These are phyloP conservation scores for Cylindrodendrum hubeiense DNA, from an alignment of 2,329 filamentous ascomycete genomes.

Conservation along the genomic window DNA sequence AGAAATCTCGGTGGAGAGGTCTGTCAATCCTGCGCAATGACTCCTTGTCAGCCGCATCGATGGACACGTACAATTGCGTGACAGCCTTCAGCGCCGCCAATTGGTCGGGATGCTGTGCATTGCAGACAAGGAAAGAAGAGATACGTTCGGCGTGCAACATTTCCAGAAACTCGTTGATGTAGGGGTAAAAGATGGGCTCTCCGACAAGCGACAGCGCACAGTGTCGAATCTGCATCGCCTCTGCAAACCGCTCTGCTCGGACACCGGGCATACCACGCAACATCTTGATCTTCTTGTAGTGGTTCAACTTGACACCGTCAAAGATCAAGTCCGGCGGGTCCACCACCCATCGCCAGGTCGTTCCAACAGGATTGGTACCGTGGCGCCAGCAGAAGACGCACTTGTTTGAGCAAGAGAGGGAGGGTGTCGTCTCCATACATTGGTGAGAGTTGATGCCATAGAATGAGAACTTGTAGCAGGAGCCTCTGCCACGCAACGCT, in stretches of 20 bases:
- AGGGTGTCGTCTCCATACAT: constrained; percentile 98
- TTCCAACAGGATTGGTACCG: constrained; percentile 96
- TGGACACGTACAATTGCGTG: constrained; percentile 96
- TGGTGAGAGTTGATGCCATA: constrained; percentile 97
- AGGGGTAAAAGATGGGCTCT: constrained; percentile 98
- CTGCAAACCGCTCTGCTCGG: constrained; percentile 88
- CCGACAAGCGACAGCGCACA: constrained; percentile 93
- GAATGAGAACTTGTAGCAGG: constrained; percentile 98
- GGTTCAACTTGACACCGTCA: constrained; percentile 87
- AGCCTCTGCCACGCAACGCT: constrained; percentile 90
- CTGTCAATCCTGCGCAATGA: constrained; percentile 90
- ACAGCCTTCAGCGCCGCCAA: constrained; percentile 85
- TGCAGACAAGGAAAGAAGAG: constrained; percentile 95
- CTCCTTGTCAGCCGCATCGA: constrained; percentile 93
- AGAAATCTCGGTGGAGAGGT: constrained; percentile 94
- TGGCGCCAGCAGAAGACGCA: constrained; percentile 99
- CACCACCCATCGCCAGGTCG: constrained; percentile 96
- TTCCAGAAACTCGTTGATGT: constrained; percentile 91
- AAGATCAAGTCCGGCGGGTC: constrained; percentile 93
- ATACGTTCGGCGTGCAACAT: constrained; percentile 90
- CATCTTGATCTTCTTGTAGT: constrained; percentile 99
- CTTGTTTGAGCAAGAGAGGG: constrained; percentile 96
- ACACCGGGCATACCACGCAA: constrained; percentile 94
- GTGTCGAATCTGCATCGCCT: constrained; percentile 93
- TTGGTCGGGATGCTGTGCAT: constrained; percentile 95